Base-by-base conservation (phyloP, 768 basidiomycete species). In the Leccinum rimulosum region DNA sequence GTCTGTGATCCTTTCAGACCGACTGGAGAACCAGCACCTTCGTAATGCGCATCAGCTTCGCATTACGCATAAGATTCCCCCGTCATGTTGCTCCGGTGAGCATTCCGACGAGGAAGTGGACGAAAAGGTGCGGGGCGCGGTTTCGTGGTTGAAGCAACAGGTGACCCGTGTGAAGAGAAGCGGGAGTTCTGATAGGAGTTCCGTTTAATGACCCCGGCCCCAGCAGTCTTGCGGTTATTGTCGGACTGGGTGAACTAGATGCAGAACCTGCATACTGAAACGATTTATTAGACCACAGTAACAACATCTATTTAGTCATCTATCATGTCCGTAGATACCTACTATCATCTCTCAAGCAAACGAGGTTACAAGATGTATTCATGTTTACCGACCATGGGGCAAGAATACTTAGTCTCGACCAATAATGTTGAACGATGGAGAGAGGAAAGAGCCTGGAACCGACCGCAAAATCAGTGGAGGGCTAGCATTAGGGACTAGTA, bases 31-130 rank as follows among this genome's bases (percentile, higher is more conserved):
- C 74, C 94, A 96, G 75, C 94, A 96, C 61, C 77, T 95, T n/a
- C 93, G 93, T 79, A 95, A 95, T 71, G 84, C 93, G 73, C 94
- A 95, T 82, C 93, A 94, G 66, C 96, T 94, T 70, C 89, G 93
- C 19, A 86, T 91, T 30, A 93, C 91, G 1, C 80, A 88, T 31
- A 92, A 97, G 67, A 86, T 95, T 7, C 90, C 91, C 0, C 73
- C 95, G 33, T 93, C 91, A 2, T 95, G 95, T 28, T 19, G 19
- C 19, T 25, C 33, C 4, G 31, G 22, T 19, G 12, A 10, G 19
- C 31, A 52, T 19, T 19, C 50, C 11, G 28, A 19, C 12, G 19
- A 52, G 10, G 28, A 19, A 50, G 50, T 25, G 12, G 6, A 35
- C 7, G 51, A 52, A 19, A 28, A 52, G 33, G 6, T 12, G 7